A percentile compares a stretch with the other conserved stretches of the same genome.
These are phyloP conservation scores for Tolypocladium amazonense DNA, from an alignment of 2,329 filamentous ascomycete genomes.

Conservation along the genomic window DNA sequence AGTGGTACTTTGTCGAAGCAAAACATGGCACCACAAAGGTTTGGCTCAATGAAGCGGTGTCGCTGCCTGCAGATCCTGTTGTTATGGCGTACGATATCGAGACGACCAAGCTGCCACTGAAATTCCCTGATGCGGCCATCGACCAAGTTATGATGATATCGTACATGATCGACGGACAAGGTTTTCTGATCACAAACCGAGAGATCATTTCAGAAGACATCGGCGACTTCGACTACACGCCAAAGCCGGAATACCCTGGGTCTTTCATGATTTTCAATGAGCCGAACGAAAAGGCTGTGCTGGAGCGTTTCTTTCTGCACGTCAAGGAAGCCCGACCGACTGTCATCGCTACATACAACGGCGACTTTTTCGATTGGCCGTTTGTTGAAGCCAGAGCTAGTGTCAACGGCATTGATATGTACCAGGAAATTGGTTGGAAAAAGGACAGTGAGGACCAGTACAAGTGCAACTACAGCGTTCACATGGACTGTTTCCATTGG, in stretches of 20 bases:
- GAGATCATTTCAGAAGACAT: slow-evolving; percentile 98
- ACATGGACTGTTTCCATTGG: slow-evolving; percentile 99
- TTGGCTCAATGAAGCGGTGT: slow-evolving; percentile 72
- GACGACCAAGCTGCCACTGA: slow-evolving; percentile 88
- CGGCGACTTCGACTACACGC: slow-evolving; percentile 94
- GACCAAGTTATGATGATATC: slow-evolving; percentile 99
- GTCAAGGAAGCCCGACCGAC: slow-evolving; percentile 91
- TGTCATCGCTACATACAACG: slow-evolving; percentile 99
- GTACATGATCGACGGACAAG: slow-evolving; percentile 99
- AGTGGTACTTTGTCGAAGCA: slow-evolving; percentile 92
- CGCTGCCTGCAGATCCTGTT: slow-evolving; percentile 89
- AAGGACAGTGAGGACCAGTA: slow-evolving; percentile 95
- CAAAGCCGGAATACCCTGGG: slow-evolving; percentile 89
- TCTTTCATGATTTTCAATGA: slow-evolving; percentile 99
- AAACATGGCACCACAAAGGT: slow-evolving; percentile 85
- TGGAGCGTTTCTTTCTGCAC: slow-evolving; percentile 91
- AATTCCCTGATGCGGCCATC: slow-evolving; percentile 88
- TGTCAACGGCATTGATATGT: slow-evolving; percentile 97
- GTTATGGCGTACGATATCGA: slow-evolving; percentile 99
- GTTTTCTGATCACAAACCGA: slow-evolving; percentile 94
- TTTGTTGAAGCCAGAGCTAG: slow-evolving; percentile 92
- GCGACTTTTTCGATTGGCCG: slow-evolving; percentile 99
- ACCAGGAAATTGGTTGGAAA: slow-evolving; percentile 92
- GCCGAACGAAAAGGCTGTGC: slow-evolving; percentile 74
- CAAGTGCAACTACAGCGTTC: slow-evolving; percentile 89